phyloP scores from a whole-genome alignment of 2,329 filamentous ascomycete species.

The Penicillium verrucosum region DNA sequence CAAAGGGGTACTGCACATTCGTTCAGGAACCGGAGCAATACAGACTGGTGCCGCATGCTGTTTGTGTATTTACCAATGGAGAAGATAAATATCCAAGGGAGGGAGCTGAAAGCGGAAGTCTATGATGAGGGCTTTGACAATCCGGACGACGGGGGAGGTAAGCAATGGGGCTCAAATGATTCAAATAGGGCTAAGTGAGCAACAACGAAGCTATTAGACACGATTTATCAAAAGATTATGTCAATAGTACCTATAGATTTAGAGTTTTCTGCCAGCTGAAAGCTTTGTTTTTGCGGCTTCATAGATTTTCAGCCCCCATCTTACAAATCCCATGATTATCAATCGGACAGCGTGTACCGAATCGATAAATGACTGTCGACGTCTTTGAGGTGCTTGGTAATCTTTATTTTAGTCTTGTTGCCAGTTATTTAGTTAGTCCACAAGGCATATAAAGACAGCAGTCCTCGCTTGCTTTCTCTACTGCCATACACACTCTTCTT shows the following conservation, averaged over 20 bases:
- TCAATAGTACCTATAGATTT: neutral
- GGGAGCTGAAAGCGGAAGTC: conserved; percentile 52
- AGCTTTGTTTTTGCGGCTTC: neutral
- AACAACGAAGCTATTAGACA: neutral
- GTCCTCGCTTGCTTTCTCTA: neutral
- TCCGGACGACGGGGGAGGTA: neutral
- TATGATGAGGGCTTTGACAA: conserved; percentile 27
- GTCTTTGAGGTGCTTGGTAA: neutral
- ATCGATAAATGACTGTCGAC: neutral
- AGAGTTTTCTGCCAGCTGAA: no score
- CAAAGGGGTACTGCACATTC: conserved; percentile 35
- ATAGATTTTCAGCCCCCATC: neutral
- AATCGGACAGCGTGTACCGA: neutral
- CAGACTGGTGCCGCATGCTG: conserved; percentile 31
- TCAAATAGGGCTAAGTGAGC: neutral
- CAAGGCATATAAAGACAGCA: neutral
- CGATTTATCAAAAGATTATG: neutral
- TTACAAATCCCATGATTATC: conserved; percentile 12
- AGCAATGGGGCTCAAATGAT: neutral
- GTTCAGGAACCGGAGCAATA: conserved; percentile 26
- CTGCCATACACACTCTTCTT: neutral
- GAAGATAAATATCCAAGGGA: conserved; percentile 41
- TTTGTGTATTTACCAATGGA: conserved; percentile 34
- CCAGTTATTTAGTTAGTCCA: neutral
- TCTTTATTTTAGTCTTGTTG: neutral